phyloP scores from a whole-genome alignment of 2,329 filamentous ascomycete species.

The Xylariaceae sp. region DNA sequence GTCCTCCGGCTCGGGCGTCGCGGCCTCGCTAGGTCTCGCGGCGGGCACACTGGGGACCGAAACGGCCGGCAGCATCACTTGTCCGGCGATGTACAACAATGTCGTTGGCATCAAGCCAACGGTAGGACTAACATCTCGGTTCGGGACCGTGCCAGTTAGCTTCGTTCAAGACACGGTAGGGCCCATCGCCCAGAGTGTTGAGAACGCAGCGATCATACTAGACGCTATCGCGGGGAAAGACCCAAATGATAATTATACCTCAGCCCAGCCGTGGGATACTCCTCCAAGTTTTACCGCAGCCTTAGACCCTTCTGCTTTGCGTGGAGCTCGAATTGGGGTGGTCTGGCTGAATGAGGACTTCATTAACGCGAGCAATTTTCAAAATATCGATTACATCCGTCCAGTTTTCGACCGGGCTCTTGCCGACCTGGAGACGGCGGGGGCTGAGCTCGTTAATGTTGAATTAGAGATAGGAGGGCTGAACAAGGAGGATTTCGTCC shows the following conservation, averaged over 20 bases:
- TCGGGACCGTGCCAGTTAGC: constrained; percentile 56
- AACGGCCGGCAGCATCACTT: constrained; percentile 61
- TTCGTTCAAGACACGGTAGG: constrained; percentile 56
- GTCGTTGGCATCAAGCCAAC: constrained; percentile 74
- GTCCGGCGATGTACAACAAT: constrained; percentile 51
- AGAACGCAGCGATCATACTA: constrained; percentile 53
- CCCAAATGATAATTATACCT: constrained; percentile 52
- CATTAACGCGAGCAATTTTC: background rate
- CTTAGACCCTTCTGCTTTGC: constrained; percentile 37
- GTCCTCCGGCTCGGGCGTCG: constrained; percentile 58
- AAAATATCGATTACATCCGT: constrained; percentile 7
- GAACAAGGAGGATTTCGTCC: background rate
- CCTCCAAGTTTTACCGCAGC: constrained; percentile 53
- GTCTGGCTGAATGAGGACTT: constrained; percentile 13
- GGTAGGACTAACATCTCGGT: constrained; percentile 65
- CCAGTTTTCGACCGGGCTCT: constrained; percentile 15
- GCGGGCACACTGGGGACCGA: constrained; percentile 59
- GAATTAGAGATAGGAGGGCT: constrained; percentile 1
- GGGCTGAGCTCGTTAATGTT: constrained; percentile 14
- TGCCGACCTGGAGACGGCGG: constrained; percentile 9
- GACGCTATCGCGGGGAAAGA: constrained; percentile 57
- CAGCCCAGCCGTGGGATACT: constrained; percentile 47
- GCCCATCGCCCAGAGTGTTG: constrained; percentile 52
- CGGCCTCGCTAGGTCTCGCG: constrained; percentile 56
- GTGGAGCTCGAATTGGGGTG: constrained; percentile 8